A percentile compares a stretch with the other conserved stretches of the same genome.
Conservation (phyloP, 2,329 filamentous ascomycete genomes). For the Epichloe amarillans region DNA sequence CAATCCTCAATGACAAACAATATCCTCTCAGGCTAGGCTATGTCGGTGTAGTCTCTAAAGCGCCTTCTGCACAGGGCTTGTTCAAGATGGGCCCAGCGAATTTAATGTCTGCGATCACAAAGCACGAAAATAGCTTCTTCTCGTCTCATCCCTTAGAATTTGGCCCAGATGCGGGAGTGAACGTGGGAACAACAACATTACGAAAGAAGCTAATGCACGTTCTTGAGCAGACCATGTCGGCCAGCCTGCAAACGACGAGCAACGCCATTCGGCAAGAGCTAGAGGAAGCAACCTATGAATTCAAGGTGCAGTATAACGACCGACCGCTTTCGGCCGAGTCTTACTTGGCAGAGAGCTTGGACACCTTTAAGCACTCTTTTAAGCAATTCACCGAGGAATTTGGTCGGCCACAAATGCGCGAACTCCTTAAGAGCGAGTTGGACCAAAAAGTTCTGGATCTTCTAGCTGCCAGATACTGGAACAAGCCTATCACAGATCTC, state of each 20-base stretch:
- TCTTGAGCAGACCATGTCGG: conserved; percentile 92
- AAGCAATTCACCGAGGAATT: conserved; percentile 87
- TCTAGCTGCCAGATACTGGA: conserved; percentile 91
- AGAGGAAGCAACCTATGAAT: conserved; percentile 94
- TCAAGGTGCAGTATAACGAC: conserved; percentile 99
- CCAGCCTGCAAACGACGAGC: conserved; percentile 75
- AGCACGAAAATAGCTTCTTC: conserved; percentile 83
- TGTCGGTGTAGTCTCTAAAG: conserved; percentile 82
- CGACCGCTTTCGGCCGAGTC: conserved; percentile 88
- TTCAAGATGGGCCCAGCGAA: conserved; percentile 77
- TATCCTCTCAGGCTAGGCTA: conserved; percentile 93
- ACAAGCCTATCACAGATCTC: conserved; percentile 84
- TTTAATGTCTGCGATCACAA: conserved; percentile 66
- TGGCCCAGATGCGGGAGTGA: conserved; percentile 56
- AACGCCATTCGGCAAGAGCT: conserved; percentile 91
- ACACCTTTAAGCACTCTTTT: conserved; percentile 96
- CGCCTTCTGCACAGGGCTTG: conserved; percentile 55
- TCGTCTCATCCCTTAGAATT: conserved; percentile 71
- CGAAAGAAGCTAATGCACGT: conserved; percentile 96
- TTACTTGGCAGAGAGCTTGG: conserved; percentile 87
- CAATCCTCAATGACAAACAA: conserved; percentile 75
- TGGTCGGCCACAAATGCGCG: conserved; percentile 75
- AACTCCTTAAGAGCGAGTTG: conserved; percentile 79
- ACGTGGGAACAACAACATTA: conserved; percentile 71
- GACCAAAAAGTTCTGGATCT: conserved; percentile 92